Evolutionary conservation across 495 filamentous ascomycete genomes (phyloP).

Genomic region (Penicillium canescens): DNA sequence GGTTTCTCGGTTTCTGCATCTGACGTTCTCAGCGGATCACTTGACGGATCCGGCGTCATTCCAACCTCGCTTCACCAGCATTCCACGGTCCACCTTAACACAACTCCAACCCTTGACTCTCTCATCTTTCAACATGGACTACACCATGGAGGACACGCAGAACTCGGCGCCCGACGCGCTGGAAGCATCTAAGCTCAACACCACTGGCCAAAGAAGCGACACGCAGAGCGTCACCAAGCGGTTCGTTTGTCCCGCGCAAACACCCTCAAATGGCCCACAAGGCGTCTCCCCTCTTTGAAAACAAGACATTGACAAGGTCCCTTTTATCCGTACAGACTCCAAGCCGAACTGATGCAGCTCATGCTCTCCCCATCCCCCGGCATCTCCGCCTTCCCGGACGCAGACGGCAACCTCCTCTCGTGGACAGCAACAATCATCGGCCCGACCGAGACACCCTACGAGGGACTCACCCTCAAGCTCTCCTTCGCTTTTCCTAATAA

Average conservation of each 20-base stretch:
- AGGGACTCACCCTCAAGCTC: conserved; percentile 87
- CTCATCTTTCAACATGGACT: conserved; percentile 53
- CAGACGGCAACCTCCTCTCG: conserved; percentile 82
- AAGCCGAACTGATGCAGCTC: conserved; percentile 95
- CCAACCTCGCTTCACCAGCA: conserved; percentile 37
- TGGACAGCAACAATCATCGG: conserved; percentile 96
- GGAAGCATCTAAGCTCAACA: conserved; percentile 59
- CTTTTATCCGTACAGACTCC: conserved; percentile 59
- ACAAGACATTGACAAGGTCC: conserved; percentile 1
- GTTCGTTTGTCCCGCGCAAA: conserved; percentile 41
- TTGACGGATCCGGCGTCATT: conserved; percentile 43
- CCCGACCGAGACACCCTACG: conserved; percentile 88
- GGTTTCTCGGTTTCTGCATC: conserved; percentile 5
- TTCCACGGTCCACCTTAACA: conserved; percentile 22
- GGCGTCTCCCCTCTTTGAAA: neutral
- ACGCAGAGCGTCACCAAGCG: conserved; percentile 79
- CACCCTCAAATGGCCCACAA: neutral
- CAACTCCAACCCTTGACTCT: neutral
- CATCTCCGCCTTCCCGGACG: conserved; percentile 90
- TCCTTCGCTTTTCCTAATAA: conserved; percentile 86
- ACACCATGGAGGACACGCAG: conserved; percentile 69
- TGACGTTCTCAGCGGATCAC: conserved; percentile 29
- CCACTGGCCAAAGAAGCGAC: conserved; percentile 54
- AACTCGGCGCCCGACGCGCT: conserved; percentile 65
- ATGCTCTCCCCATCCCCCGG: conserved; percentile 95